Evolutionary conservation across 2,329 filamentous ascomycete genomes (phyloP).

Genomic region (Diaporthe sp.): DNA sequence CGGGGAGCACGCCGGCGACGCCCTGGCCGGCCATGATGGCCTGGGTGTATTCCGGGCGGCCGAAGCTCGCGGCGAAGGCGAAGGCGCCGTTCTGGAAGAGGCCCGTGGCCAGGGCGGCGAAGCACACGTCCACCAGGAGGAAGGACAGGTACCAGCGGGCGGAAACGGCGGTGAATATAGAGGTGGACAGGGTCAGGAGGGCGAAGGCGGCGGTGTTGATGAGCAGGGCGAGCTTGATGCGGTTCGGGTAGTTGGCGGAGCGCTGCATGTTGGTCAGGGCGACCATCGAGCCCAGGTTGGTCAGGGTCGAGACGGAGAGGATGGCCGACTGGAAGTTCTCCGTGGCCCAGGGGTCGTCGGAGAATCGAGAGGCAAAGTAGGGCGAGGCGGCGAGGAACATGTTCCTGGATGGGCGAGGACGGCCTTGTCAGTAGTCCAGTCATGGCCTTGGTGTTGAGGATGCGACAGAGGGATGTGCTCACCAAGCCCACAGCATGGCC

Average conservation of each 20-base stretch:
- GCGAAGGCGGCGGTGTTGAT: slow-evolving; percentile 84
- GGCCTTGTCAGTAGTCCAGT: not conserved
- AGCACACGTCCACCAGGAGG: slow-evolving; percentile 83
- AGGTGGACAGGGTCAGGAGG: slow-evolving; percentile 84
- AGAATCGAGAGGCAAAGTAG: slow-evolving; percentile 90
- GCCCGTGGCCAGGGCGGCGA: slow-evolving; percentile 84
- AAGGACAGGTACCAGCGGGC: slow-evolving; percentile 82
- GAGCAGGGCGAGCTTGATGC: slow-evolving; percentile 82
- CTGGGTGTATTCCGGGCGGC: slow-evolving; percentile 89
- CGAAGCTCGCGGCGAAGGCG: slow-evolving; percentile 90
- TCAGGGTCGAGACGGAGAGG: slow-evolving; percentile 86
- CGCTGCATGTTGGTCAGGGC: slow-evolving; percentile 85
- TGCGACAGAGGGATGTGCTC: slow-evolving; percentile 51
- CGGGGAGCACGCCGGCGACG: slow-evolving; percentile 90
- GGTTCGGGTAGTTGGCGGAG: slow-evolving; percentile 87
- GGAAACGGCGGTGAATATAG: slow-evolving; percentile 72
- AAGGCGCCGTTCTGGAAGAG: slow-evolving; percentile 95
- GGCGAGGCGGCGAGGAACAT: slow-evolving; percentile 97
- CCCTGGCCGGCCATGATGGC: slow-evolving; percentile 97
- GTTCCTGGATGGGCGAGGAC: slow-evolving; percentile 72
- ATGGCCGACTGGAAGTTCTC: slow-evolving; percentile 92
- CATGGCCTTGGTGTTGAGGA: not conserved
- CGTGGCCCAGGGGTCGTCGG: slow-evolving; percentile 76
- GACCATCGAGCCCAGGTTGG: slow-evolving; percentile 83
- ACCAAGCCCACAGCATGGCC: slow-evolving; percentile 99